phyloP scores from a whole-genome alignment of 73 alveolate genomes.

The Uronychia binucleata region DNA sequence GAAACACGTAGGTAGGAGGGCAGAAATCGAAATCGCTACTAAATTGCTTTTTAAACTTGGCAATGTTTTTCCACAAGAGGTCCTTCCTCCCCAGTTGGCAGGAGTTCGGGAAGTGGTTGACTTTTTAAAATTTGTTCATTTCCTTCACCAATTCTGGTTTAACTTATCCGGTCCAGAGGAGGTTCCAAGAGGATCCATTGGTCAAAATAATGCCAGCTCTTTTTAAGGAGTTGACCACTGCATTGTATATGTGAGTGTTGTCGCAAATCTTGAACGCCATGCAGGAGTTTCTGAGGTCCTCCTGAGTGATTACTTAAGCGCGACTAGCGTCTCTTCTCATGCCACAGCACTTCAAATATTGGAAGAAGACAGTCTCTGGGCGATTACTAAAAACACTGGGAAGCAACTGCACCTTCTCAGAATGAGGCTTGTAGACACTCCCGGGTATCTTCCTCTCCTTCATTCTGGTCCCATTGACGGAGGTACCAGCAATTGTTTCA shows the following conservation, averaged over 20 bases:
- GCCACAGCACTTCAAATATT: constrained; percentile 15
- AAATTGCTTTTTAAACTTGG: constrained; percentile 48
- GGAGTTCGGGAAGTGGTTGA: constrained; percentile 83
- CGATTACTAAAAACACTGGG: neutral
- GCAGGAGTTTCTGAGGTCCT: neutral
- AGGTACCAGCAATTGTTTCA: neutral
- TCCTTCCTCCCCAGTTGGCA: constrained; percentile 78
- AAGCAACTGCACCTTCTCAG: neutral
- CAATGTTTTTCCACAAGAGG: constrained; percentile 70
- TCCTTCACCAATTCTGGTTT: constrained; percentile 54
- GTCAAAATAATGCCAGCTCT: constrained; percentile 64
- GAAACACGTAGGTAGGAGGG: constrained; percentile 77
- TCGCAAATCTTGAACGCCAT: constrained; percentile 47
- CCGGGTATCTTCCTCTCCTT: constrained; percentile 54
- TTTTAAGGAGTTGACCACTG: constrained; percentile 67
- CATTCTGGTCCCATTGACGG: neutral
- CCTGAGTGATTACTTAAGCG: neutral
- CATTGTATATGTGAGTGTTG: constrained; percentile 54
- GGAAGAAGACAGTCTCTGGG: constrained; percentile 22
- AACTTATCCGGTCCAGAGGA: constrained; percentile 68
- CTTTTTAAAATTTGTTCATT: constrained; percentile 10
- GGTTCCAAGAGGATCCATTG: constrained; percentile 50
- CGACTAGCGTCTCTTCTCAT: neutral
- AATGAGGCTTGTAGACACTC: constrained; percentile 52
- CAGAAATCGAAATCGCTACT: constrained; percentile 62